Conservation (phyloP, 805 yeast species). For the Lachancea kluyveri region DNA sequence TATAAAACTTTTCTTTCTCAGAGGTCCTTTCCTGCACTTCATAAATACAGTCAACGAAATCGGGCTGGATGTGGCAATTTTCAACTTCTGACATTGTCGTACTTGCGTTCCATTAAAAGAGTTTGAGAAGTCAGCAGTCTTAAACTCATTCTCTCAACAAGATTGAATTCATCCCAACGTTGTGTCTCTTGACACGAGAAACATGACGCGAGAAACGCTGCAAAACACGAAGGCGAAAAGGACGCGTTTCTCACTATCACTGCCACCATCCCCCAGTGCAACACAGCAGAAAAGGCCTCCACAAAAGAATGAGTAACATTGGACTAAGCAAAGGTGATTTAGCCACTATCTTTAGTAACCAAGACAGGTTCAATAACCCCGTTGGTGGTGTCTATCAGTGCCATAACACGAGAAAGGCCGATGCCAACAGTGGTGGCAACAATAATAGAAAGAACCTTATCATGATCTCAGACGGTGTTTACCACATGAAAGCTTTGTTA, state of each 20-base stretch:
- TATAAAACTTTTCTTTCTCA: constrained; percentile 37
- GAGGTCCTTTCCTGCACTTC: constrained; percentile 30
- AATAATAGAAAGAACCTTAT: constrained; percentile 25
- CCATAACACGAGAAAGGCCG: constrained; percentile 28
- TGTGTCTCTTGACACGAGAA: too few relatives aligned
- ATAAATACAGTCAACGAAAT: constrained; percentile 37
- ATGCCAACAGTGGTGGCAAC: constrained; percentile 20
- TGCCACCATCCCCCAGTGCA: too few relatives aligned
- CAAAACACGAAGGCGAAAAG: too few relatives aligned
- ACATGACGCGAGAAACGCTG: too few relatives aligned
- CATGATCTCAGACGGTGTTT: constrained; percentile 48
- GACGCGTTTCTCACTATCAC: too few relatives aligned
- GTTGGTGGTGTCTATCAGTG: constrained; percentile 28
- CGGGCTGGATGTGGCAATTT: constrained; percentile 36
- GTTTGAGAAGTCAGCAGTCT: not conserved
- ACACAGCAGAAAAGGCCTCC: constrained; percentile 1
- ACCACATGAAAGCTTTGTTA: constrained; percentile 44
- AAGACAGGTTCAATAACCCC: constrained; percentile 27
- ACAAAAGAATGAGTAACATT: constrained; percentile 13
- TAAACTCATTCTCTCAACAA: too few relatives aligned
- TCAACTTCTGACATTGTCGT: not conserved
- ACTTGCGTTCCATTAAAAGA: not conserved
- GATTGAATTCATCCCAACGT: too few relatives aligned
- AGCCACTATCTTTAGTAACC: constrained; percentile 24
- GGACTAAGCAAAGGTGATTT: constrained; percentile 25